Percentiles rank a stretch among this genome's conserved stretches.
Conservation (phyloP, 1,284 basidiomycete genomes). For the Gomphus bonarii region DNA sequence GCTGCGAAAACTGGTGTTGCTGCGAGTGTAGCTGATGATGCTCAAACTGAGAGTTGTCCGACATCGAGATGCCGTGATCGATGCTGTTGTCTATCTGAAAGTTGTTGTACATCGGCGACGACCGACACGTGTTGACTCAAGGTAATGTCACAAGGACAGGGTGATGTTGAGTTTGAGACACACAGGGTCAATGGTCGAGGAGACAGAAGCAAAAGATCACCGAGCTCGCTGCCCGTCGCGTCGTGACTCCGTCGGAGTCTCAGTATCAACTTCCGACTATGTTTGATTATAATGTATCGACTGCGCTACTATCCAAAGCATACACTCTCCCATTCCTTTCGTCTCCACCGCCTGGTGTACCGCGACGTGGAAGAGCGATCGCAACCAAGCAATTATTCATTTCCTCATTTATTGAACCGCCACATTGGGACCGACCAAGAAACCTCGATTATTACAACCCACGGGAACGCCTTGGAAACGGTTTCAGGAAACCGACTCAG, state of each 20-base stretch:
- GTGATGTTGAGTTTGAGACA: not conserved
- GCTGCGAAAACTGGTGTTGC: constrained; percentile 5
- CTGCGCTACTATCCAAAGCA: no score
- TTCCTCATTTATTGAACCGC: no score
- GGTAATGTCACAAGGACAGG: not conserved
- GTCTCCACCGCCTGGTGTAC: no score
- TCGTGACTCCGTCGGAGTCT: constrained; percentile 10
- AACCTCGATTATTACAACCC: no score
- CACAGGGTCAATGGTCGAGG: not conserved
- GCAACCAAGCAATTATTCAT: no score
- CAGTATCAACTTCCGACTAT: not conserved
- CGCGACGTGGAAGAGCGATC: no score
- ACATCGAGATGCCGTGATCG: constrained; percentile 11
- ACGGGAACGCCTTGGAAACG: no score
- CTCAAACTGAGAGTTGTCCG: constrained; percentile 7
- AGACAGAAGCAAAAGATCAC: not conserved
- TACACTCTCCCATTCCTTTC: no score
- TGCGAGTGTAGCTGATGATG: constrained; percentile 9
- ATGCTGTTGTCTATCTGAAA: constrained; percentile 11
- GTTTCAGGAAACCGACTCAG: no score
- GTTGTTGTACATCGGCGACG: constrained; percentile 9
- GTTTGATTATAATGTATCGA: no score
- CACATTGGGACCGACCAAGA: no score
- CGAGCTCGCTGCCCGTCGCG: not conserved
- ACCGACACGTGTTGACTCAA: not conserved